Evolutionary conservation across 2,329 filamentous ascomycete genomes (phyloP).

Genomic region (Zelopaecilomyces penicillatus): DNA sequence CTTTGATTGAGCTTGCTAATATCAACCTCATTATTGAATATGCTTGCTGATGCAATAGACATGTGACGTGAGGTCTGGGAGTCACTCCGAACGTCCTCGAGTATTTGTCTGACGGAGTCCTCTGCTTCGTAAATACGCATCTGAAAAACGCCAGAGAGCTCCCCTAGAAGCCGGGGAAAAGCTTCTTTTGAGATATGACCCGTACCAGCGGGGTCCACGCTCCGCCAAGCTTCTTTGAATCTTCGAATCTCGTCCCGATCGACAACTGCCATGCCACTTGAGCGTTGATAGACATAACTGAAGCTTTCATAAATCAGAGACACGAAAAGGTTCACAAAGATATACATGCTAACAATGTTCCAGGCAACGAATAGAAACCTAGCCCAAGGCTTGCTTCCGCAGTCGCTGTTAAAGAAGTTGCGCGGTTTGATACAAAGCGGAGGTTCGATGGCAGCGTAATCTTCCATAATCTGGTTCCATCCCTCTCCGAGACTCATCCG

Average conservation of each 20-base stretch:
- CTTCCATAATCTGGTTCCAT: conserved; percentile 96
- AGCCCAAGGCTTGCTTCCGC: conserved; percentile 84
- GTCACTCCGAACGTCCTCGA: conserved; percentile 70
- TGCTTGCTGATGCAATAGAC: conserved; percentile 45
- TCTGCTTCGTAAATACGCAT: conserved; percentile 94
- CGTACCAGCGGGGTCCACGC: conserved; percentile 82
- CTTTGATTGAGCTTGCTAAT: conserved; percentile 66
- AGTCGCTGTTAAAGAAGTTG: conserved; percentile 81
- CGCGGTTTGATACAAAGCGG: conserved; percentile 68
- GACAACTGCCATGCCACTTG: conserved; percentile 82
- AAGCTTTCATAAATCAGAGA: conserved; percentile 99
- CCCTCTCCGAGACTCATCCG: conserved; percentile 89
- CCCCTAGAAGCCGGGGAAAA: conserved; percentile 80
- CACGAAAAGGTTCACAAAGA: conserved; percentile 96
- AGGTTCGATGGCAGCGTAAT: conserved; percentile 71
- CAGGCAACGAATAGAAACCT: conserved; percentile 84
- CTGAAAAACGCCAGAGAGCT: conserved; percentile 90
- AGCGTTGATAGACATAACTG: conserved; percentile 96
- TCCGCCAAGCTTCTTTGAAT: conserved; percentile 98
- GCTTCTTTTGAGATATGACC: conserved; percentile 86
- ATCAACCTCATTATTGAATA: conserved; percentile 53
- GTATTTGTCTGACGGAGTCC: conserved; percentile 75
- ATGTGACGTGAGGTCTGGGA: conserved; percentile 43
- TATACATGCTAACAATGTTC: conserved; percentile 99
- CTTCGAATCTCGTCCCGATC: conserved; percentile 89